phyloP scores from a whole-genome alignment of 2,329 filamentous ascomycete genomes.

The Hymenoscyphus fructigenus region DNA sequence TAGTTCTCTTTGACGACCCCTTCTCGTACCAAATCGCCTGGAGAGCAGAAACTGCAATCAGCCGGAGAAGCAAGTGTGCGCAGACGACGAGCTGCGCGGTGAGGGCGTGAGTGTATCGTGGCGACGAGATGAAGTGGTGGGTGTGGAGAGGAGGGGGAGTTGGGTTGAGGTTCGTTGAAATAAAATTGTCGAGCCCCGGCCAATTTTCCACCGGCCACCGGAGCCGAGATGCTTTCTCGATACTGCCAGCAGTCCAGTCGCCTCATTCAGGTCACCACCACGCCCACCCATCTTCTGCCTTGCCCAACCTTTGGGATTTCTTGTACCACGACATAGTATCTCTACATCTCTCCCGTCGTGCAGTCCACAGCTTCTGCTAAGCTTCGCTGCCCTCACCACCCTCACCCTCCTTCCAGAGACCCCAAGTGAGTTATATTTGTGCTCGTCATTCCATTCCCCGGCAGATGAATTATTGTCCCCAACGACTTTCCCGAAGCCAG shows the following conservation, averaged over 20 bases:
- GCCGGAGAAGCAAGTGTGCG: neutral
- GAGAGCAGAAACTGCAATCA: neutral
- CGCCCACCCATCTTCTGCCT: neutral
- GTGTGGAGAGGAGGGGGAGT: neutral
- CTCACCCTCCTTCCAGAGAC: neutral
- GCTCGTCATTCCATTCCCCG: conserved; percentile 1
- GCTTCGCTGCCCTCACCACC: neutral
- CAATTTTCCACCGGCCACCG: neutral
- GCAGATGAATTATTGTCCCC: neutral
- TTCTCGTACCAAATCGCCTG: neutral
- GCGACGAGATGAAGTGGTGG: neutral
- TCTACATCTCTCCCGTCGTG: conserved; percentile 2
- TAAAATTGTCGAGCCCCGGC: neutral
- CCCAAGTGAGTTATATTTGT: neutral
- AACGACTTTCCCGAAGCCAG: neutral
- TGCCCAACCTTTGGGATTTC: conserved; percentile 2
- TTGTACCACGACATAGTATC: conserved; percentile 15
- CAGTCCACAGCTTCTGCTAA: conserved; percentile 4
- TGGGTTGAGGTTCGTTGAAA: neutral
- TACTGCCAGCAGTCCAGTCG: neutral
- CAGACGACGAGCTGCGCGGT: neutral
- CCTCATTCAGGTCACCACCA: neutral
- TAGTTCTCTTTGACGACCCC: neutral
- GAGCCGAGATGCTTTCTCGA: neutral
- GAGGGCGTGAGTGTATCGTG: neutral